Evolutionary conservation across 2,329 filamentous ascomycete species (phyloP).

Genomic region (Cadophora gregata): DNA sequence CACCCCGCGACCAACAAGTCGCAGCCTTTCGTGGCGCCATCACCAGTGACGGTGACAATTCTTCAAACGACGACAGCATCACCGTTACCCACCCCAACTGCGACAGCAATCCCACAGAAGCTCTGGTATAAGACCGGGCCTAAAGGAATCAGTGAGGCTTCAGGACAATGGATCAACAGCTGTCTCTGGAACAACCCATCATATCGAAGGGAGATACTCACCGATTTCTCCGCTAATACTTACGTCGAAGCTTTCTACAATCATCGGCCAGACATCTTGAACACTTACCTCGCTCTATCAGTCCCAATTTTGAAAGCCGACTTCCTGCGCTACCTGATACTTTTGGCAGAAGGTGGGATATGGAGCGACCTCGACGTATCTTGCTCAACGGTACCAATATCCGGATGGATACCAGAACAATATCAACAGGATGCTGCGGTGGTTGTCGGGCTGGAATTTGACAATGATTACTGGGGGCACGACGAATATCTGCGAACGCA

Average conservation of each 20-base stretch:
- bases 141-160: constrained; percentile 44
- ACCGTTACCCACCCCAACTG: neutral
- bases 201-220: constrained; percentile 41
- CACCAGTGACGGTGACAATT: constrained; percentile 5
- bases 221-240: constrained; percentile 34
- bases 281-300: constrained; percentile 44
- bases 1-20: neutral
- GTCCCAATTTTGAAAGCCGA: constrained; percentile 50
- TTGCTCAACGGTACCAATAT: constrained; percentile 44
- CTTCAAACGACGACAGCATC: neutral
- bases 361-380: constrained; percentile 51
- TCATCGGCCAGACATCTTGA: constrained; percentile 47
- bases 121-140: constrained; percentile 50
- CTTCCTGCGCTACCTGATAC: constrained; percentile 50
- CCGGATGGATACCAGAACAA: constrained; percentile 47
- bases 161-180: constrained; percentile 43
- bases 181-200: constrained; percentile 42
- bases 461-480: constrained; percentile 43
- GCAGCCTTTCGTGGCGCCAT: neutral
- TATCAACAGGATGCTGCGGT: constrained; percentile 42
- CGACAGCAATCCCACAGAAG: constrained; percentile 41
- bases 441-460: constrained; percentile 44
- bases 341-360: constrained; percentile 49
- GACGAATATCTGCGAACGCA: constrained; percentile 38
- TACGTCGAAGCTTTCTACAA: constrained; percentile 46